Base-by-base conservation (phyloP, 108 stramenopile genomes). In the Pseudonitzschia multistriata region DNA sequence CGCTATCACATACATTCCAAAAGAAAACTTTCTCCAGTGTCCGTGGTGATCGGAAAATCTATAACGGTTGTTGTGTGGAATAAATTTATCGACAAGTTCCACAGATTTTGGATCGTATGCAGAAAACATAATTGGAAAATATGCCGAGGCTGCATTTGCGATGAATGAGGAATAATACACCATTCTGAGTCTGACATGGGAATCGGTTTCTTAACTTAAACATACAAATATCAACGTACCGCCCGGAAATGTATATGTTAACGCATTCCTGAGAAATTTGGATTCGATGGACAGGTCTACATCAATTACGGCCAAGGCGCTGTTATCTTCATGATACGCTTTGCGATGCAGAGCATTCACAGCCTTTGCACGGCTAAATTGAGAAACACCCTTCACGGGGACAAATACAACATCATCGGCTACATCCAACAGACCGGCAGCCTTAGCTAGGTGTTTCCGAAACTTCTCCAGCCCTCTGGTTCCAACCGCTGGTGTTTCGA, bases 61-160 rank as follows among this genome's bases (percentile, higher is more conserved):
- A 27, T 49, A 72, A 19, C 33, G 29, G 8, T 37, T 61, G 35
- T 22, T 24, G 10, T 21, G 31, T 17, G 71, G 39, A 10, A 72
- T 49, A 31, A 72, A 63, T 48, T 66, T n/a, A 24, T 74, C 66
- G 13, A 66, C 74, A 31, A 74, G 61, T n/a, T 67, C 21, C 27
- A 74, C 74, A 15, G 67, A 52, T 15, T 68, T 57, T 5, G 74
- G 74, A 37, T 74, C 67, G 27, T 54, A 74, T n/a, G 67, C 74
- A 28, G 67, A 68, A 66, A 66, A 74, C 66, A 74, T 62, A 1
- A 74, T 74, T 36, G 74, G 74, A 50, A 74, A 68, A 29, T 74
- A 74, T 19, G 74, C 74, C 22, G 50, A 52, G 19, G 50, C 50
- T 52, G 11, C 24, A 19, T 24, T 52, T 52, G 15, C 13, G 13